phyloP scores from a whole-genome alignment of 2,329 filamentous ascomycete genomes.

The Huntiella abstrusa region DNA sequence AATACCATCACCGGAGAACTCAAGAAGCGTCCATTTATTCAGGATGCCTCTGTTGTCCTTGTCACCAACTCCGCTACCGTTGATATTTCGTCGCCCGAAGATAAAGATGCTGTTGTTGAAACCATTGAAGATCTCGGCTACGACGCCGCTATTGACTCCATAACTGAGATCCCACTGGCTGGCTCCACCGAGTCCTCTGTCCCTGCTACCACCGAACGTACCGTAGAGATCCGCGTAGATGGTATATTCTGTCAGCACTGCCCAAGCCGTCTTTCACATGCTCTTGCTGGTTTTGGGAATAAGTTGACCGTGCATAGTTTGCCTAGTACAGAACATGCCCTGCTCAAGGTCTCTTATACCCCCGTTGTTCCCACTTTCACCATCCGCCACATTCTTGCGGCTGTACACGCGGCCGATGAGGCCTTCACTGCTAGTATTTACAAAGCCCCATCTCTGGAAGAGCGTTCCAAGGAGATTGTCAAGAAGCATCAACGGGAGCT shows the following conservation, averaged over 20 bases:
- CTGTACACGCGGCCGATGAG: conserved; percentile 46
- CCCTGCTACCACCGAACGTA: conserved; percentile 23
- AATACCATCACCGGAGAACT: conserved; percentile 43
- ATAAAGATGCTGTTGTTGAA: conserved; percentile 21
- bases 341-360: conserved; percentile 51
- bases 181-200: conserved; percentile 13
- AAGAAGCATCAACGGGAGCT: conserved; percentile 49
- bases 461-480: conserved; percentile 57
- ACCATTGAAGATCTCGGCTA: conserved; percentile 46
- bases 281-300: conserved; percentile 31
- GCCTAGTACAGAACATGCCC: conserved; percentile 41
- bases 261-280: conserved; percentile 36
- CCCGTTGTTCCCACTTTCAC: conserved; percentile 53
- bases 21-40: conserved; percentile 28
- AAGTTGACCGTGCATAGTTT: conserved; percentile 33
- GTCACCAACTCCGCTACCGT: conserved; percentile 48
- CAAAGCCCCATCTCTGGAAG: conserved; percentile 67
- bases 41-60: conserved; percentile 41
- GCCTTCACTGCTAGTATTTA: conserved; percentile 51
- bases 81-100: conserved; percentile 26
- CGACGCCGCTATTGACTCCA: conserved; percentile 38
- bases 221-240: conserved; percentile 45
- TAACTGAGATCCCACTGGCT: conserved; percentile 22
- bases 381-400: conserved; percentile 51
- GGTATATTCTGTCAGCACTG: conserved; percentile 63